phyloP scores from a whole-genome alignment of 352 stramenopile genomes.

The Pythium scleroteichum region DNA sequence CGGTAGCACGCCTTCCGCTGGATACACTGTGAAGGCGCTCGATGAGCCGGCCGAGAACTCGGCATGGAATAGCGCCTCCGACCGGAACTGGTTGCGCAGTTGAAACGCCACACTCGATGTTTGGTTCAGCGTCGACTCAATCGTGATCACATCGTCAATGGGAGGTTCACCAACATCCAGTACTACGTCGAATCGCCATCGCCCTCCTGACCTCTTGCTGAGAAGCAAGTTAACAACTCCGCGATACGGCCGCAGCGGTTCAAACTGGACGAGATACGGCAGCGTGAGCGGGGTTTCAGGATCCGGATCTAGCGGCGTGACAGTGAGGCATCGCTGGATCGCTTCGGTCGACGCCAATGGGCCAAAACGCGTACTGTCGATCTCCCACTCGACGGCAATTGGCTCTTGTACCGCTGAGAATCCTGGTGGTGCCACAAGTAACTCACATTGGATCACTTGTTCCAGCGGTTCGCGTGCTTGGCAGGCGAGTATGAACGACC shows the following conservation, averaged over 20 bases:
- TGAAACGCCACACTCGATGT: conserved; percentile 86
- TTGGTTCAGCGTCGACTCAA: conserved; percentile 87
- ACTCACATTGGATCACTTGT: conserved; percentile 60
- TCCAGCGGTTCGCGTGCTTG: conserved; percentile 67
- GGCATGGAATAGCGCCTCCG: conserved; percentile 71
- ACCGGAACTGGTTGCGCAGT: conserved; percentile 86
- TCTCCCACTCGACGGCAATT: conserved; percentile 67
- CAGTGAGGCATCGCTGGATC: conserved; percentile 55
- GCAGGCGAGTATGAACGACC: conserved; percentile 58
- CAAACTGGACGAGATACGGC: conserved; percentile 70
- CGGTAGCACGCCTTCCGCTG: conserved; percentile 67
- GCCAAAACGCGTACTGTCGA: conserved; percentile 56
- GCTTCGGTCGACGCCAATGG: conserved; percentile 40
- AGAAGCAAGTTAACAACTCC: conserved; percentile 75
- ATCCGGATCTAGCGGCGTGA: conserved; percentile 31
- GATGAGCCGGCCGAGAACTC: conserved; percentile 88
- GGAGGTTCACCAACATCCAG: conserved; percentile 80
- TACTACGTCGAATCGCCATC: conserved; percentile 86
- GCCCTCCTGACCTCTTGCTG: conserved; percentile 74
- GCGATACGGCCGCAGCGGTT: conserved; percentile 85
- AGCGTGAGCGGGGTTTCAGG: conserved; percentile 26
- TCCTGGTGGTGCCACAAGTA: conserved; percentile 50
- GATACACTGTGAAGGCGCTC: conserved; percentile 89
- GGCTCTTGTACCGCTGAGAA: conserved; percentile 46
- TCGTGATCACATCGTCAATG: conserved; percentile 85